These are phyloP conservation scores for Rubroshorea leprosula DNA, from an alignment of 345 rosid species.

Conservation along the genomic window DNA sequence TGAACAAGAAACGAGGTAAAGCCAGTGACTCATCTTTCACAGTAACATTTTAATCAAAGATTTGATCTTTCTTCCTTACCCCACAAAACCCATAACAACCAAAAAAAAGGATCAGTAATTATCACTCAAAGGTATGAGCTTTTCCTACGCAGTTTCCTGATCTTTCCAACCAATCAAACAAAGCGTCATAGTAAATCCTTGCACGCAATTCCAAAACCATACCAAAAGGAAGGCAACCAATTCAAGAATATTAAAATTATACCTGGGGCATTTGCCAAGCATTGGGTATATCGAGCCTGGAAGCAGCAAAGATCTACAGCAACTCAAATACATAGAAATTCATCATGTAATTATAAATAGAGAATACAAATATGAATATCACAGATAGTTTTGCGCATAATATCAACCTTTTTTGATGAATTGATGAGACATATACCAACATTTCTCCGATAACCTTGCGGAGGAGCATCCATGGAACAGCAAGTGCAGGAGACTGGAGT, in stretches of 20 bases:
- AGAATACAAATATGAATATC: not conserved
- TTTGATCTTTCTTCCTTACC: not conserved
- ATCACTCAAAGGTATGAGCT: too few species aligned
- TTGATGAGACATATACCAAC: conserved; percentile 90
- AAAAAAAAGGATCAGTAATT: too few species aligned
- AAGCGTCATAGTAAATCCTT: too few species aligned
- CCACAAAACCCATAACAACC: not conserved
- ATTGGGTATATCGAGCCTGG: conserved; percentile 77
- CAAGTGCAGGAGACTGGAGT: conserved; percentile 16
- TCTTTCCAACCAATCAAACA: too few species aligned
- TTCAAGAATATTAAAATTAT: not conserved
- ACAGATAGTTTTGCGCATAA: not conserved
- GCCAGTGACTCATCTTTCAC: too few species aligned
- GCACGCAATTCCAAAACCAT: too few species aligned
- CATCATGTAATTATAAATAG: not conserved
- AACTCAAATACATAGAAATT: not conserved
- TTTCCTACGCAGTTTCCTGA: too few species aligned
- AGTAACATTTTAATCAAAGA: too few species aligned
- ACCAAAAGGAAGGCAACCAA: too few species aligned
- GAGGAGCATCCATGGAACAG: conserved; percentile 78
- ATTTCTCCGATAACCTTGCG: conserved; percentile 83
- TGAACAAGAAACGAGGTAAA: too few species aligned
- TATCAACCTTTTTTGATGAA: conserved; percentile 62
- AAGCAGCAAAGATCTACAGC: conserved; percentile 78
- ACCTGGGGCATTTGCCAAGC: conserved; percentile 99